Conservation (phyloP, 2,329 filamentous ascomycete species). For the Chaetothyriales sp. region DNA sequence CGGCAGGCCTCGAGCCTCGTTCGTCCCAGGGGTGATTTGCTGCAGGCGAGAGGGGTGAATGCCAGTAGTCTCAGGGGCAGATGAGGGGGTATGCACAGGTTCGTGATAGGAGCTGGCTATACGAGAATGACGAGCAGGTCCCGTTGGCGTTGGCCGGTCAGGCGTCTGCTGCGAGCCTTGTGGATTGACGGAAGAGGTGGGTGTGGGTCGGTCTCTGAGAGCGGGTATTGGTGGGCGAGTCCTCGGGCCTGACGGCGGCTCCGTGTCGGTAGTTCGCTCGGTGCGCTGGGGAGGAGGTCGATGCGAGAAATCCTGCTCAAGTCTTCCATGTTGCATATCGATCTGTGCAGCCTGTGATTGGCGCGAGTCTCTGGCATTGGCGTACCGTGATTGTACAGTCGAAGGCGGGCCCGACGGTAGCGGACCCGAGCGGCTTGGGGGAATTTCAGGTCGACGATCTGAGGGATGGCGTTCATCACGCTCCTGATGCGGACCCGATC, state of each 20-base stretch:
- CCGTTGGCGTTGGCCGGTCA: constrained; percentile 32
- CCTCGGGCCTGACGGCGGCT: constrained; percentile 44
- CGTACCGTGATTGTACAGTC: background rate
- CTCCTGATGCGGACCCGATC: constrained; percentile 11
- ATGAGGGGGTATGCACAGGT: constrained; percentile 17
- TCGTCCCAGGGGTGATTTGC: constrained; percentile 22
- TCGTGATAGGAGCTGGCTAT: constrained; percentile 23
- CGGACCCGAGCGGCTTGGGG: constrained; percentile 1
- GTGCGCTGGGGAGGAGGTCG: constrained; percentile 33
- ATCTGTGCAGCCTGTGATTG: constrained; percentile 13
- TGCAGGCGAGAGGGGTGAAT: constrained; percentile 43
- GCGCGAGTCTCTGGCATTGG: constrained; percentile 7
- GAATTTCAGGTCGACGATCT: constrained; percentile 4
- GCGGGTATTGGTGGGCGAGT: constrained; percentile 19
- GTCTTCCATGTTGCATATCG: constrained; percentile 35
- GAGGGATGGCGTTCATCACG: constrained; percentile 9
- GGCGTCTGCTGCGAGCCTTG: constrained; percentile 13
- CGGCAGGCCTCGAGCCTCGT: constrained; percentile 9
- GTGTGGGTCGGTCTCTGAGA: constrained; percentile 12
- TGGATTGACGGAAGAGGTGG: constrained; percentile 9
- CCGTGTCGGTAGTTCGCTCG: constrained; percentile 24
- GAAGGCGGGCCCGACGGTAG: constrained; percentile 1
- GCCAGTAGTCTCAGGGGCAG: constrained; percentile 29
- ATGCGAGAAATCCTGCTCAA: constrained; percentile 26
- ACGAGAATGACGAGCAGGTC: constrained; percentile 28